A percentile compares a stretch with the other conserved stretches of the same genome.
Evolutionary conservation across 2,329 filamentous ascomycete species (phyloP).

Genomic region (Cadophora malorum): DNA sequence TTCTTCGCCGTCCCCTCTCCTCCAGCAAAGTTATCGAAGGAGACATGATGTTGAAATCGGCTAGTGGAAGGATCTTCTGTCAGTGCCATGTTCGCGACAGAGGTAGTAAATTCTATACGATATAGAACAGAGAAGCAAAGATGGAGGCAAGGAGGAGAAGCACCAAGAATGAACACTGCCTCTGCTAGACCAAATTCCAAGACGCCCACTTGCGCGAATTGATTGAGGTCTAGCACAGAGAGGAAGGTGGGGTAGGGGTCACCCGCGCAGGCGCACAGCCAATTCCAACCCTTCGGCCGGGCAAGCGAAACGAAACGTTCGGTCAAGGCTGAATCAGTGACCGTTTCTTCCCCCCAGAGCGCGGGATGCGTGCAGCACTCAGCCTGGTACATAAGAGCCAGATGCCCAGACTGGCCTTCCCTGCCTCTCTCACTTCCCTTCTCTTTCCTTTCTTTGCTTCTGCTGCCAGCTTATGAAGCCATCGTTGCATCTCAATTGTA

Average conservation of each 20-base stretch:
- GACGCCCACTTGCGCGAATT: conserved; percentile 31
- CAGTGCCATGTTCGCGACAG: conserved; percentile 37
- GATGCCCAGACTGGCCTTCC: conserved; percentile 11
- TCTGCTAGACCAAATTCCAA: conserved; percentile 15
- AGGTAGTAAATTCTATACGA: background rate
- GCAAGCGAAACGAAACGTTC: conserved; percentile 28
- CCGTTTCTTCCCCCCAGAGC: background rate
- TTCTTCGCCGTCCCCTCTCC: conserved; percentile 65
- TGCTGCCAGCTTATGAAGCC: conserved; percentile 14
- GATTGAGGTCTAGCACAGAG: conserved; percentile 19
- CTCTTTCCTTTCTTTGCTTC: background rate
- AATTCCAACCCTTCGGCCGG: conserved; percentile 14
- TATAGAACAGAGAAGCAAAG: conserved; percentile 3
- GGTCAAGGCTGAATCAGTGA: conserved; percentile 29
- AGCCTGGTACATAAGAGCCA: conserved; percentile 47
- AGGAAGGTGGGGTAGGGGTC: conserved; percentile 36
- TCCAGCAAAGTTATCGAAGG: conserved; percentile 76
- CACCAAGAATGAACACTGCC: background rate
- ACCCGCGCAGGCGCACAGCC: conserved; percentile 26
- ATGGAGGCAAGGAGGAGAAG: conserved; percentile 7
- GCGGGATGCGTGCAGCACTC: conserved; percentile 36
- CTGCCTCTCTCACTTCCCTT: background rate
- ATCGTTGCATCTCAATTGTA: background rate
- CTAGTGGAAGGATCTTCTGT: conserved; percentile 44
- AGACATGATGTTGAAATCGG: conserved; percentile 70